These are phyloP conservation scores for Helenozyma rhizophorensis DNA, from an alignment of 805 yeast species.

Conservation along the genomic window DNA sequence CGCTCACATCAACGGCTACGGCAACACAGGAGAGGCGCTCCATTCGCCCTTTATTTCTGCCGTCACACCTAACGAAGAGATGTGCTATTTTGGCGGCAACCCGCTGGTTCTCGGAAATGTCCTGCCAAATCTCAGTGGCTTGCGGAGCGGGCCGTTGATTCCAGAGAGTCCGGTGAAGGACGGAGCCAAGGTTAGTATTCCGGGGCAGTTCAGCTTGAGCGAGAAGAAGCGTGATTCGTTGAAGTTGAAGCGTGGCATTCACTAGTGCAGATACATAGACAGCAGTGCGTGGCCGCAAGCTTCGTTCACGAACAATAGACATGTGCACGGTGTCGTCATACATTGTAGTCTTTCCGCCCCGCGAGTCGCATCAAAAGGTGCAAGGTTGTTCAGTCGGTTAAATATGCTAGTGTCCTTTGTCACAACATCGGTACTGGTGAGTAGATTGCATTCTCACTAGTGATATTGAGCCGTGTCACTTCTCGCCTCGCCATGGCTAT, in stretches of 20 bases:
- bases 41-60: constrained; percentile 43
- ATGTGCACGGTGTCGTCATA: too few relatives aligned
- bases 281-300: too few relatives aligned
- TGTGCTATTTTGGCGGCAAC: constrained; percentile 21
- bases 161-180: constrained; percentile 12
- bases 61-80: constrained; percentile 33
- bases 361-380: too few relatives aligned
- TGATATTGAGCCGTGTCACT: too few relatives aligned
- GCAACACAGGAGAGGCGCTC: constrained; percentile 16
- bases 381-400: too few relatives aligned
- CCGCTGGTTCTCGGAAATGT: constrained; percentile 9
- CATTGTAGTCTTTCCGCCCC: too few relatives aligned
- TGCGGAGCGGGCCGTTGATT: constrained; percentile 8
- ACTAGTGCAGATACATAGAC: too few relatives aligned
- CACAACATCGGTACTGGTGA: too few relatives aligned
- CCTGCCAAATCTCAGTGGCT: constrained; percentile 11
- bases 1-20: constrained; percentile 1
- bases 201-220: constrained; percentile 32
- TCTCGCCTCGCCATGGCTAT: too few relatives aligned
- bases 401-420: too few relatives aligned
- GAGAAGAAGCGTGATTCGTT: constrained; percentile 44
- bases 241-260: constrained; percentile 43
- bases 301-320: too few relatives aligned
- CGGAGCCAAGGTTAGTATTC: constrained; percentile 23
- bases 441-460: too few relatives aligned